Percentiles rank a stretch among this genome's conserved stretches.
Evolutionary conservation across 306 rosid genomes (phyloP).

Genomic region (Malus orientalis): DNA sequence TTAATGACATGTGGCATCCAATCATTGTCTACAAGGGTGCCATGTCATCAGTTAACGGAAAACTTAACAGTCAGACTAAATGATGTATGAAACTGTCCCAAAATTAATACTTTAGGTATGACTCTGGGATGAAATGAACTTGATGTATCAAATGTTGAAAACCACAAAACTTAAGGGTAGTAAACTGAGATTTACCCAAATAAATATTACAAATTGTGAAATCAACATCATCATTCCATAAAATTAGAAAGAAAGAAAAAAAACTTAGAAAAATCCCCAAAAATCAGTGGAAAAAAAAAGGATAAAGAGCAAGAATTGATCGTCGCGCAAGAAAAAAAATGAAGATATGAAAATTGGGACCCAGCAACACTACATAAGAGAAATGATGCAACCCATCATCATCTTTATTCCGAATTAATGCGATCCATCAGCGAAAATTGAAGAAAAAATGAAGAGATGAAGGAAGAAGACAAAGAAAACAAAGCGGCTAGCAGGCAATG

Average conservation of each 20-base stretch:
- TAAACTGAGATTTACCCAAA: background rate
- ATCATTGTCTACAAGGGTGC: no score
- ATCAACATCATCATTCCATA: conserved; percentile 2
- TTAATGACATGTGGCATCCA: no score
- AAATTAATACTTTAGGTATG: no score
- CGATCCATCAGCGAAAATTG: conserved; percentile 1
- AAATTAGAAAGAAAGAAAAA: background rate
- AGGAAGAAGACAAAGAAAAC: background rate
- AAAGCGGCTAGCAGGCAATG: no score
- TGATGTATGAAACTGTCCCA: no score
- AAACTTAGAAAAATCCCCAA: background rate
- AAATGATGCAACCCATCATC: no score
- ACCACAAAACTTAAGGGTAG: no score
- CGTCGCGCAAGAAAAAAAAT: conserved; percentile 17
- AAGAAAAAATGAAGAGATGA: background rate
- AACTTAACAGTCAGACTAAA: no score
- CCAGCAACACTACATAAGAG: no score
- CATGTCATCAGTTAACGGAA: no score
- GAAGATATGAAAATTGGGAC: background rate
- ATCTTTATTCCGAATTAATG: background rate
- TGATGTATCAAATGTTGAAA: no score
- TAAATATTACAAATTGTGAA: background rate
- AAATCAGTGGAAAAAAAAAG: background rate
- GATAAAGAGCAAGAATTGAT: conserved; percentile 2
- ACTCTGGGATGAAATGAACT: no score